These are phyloP conservation scores for Chrysoporthe cubensis DNA, from an alignment of 2,329 filamentous ascomycete genomes.

Conservation along the genomic window DNA sequence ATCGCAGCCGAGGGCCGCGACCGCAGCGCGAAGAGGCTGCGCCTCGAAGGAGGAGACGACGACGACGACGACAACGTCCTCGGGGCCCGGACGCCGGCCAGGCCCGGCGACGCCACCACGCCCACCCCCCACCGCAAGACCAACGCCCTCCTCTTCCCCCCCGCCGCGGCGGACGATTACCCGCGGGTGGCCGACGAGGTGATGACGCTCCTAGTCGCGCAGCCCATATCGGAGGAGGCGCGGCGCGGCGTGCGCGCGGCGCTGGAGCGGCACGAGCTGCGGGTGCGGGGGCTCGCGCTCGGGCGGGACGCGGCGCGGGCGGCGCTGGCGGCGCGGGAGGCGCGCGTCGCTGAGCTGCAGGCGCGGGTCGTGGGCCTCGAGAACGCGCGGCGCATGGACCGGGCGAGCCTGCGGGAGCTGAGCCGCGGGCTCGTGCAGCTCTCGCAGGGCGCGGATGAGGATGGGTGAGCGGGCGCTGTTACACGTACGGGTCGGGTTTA, in stretches of 20 bases:
- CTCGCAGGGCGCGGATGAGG: not conserved
- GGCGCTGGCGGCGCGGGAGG: conserved; percentile 65
- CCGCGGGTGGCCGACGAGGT: conserved; percentile 50
- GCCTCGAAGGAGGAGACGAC: not conserved
- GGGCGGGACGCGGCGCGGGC: conserved; percentile 70
- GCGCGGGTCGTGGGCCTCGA: conserved; percentile 45
- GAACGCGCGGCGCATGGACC: conserved; percentile 32
- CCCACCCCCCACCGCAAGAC: conserved; percentile 26
- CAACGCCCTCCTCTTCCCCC: conserved; percentile 13
- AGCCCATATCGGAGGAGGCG: conserved; percentile 44
- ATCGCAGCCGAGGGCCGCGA: conserved; percentile 24
- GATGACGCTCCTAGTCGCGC: conserved; percentile 51
- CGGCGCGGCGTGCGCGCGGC: conserved; percentile 45
- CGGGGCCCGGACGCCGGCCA: not conserved
- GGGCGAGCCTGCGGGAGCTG: conserved; percentile 27
- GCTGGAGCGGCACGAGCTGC: conserved; percentile 60
- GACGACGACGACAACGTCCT: not conserved
- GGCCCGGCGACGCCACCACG: conserved; percentile 12
- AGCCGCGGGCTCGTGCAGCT: conserved; percentile 22
- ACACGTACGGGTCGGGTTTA: too few relatives aligned
- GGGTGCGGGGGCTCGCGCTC: conserved; percentile 62
- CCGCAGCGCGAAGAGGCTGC: conserved; percentile 23
- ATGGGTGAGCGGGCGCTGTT: not conserved
- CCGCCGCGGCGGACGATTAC: conserved; percentile 30
- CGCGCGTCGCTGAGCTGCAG: conserved; percentile 43